Percentiles rank a stretch among this genome's conserved stretches.
These are phyloP conservation scores for Pseudocercospora ulei DNA, from an alignment of 2,329 filamentous ascomycete species.

Conservation along the genomic window DNA sequence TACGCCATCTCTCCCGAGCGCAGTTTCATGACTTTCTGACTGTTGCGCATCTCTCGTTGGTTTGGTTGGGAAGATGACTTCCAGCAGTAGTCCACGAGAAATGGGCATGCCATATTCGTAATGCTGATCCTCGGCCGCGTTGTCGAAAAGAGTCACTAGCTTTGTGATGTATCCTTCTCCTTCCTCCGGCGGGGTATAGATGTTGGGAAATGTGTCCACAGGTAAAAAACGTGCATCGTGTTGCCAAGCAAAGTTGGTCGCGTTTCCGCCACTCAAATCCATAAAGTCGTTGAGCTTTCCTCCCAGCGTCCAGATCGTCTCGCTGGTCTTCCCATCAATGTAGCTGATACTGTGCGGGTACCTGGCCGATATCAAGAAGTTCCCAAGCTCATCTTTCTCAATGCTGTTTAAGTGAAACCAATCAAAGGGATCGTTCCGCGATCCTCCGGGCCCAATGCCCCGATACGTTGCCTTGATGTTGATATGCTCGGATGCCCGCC, in stretches of 20 bases:
- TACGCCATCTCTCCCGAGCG: conserved; percentile 3
- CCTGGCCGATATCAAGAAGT: conserved; percentile 42
- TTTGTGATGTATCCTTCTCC: conserved; percentile 34
- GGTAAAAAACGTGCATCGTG: conserved; percentile 30
- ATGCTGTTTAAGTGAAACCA: conserved; percentile 48
- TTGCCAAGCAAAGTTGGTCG: conserved; percentile 32
- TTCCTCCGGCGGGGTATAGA: conserved; percentile 22
- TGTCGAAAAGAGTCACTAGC: conserved; percentile 46
- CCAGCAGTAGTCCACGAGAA: conserved; percentile 31
- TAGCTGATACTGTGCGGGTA: conserved; percentile 40
- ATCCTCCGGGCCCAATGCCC: conserved; percentile 35
- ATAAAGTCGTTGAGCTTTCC: conserved; percentile 39
- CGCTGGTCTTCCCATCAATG: conserved; percentile 38
- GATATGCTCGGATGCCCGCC: conserved; percentile 43
- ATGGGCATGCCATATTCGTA: conserved; percentile 28
- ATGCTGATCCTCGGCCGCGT: conserved; percentile 40
- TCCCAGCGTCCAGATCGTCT: conserved; percentile 43
- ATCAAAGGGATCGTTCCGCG: conserved; percentile 42
- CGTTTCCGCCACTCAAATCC: conserved; percentile 27
- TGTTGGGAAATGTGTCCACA: conserved; percentile 25
- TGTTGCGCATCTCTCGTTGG: neutral
- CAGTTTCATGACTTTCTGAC: neutral
- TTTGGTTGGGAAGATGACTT: conserved; percentile 28
- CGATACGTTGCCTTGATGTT: conserved; percentile 31
- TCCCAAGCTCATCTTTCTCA: conserved; percentile 41